Evolutionary conservation across 2,329 filamentous ascomycete genomes (phyloP), one percentile per base, ranked within the genome.

Genomic region (Colletotrichum incanum): DNA sequence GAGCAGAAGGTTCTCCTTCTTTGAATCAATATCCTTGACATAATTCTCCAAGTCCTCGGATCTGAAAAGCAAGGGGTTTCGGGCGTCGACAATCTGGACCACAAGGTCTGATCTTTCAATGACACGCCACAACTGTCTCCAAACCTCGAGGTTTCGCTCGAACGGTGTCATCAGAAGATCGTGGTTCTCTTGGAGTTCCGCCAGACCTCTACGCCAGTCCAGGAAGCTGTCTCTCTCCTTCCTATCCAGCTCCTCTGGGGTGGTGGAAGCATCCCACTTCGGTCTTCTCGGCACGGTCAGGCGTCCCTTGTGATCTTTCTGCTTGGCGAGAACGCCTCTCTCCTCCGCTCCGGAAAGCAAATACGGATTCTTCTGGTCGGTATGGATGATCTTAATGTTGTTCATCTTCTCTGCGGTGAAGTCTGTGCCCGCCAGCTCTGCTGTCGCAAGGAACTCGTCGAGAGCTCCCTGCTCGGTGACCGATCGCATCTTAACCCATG

Each of bases 391-490:
- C 86, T 98, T 98, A 84, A 98, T 93, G 80, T 97, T 98, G 85
- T 96, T 98, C 90, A 97, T 93, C 89, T 98, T 98, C 86, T 98
- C 95, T 37, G 96, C 97, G 1, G 96, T 98, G 83, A 99, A 99
- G 81, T 99, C 96, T 76, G 96, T 99, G 75, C 95, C 96, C n/a
- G 96, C 96, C 77, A 99, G 87, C 84, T 98, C 95, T 74, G 96
- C 97, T 1, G 96, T 99, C 69, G 93, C 94, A 75, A 99, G 86
- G 82, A 99, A 99, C 83, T 99, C 96, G 82, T 99, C 96, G 74
- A 99, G 91, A 55, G 95, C 95, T 76, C 93, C 95, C 84, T 99
- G 96, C 86, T 99, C 94, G 6, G 96, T 99, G 77, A 99, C 94
- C 82, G 94, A 98, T 86, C 96, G 94, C 96, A 99, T 98, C 88